Conservation (phyloP, 2,329 filamentous ascomycete genomes). For the Camptophora hylomeconis region DNA sequence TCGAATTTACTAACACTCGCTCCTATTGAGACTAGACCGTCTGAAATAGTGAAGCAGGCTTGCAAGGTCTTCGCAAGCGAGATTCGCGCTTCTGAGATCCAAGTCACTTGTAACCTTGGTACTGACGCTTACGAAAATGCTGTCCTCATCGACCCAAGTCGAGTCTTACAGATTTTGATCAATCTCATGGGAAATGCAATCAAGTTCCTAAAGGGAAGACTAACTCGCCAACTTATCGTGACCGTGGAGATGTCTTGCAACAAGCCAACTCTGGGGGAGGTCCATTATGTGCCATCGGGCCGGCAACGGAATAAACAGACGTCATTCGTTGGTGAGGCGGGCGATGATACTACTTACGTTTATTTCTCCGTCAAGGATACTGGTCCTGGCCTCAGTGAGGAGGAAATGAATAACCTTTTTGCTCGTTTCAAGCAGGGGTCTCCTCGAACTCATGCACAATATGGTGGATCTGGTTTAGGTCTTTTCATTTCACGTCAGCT, state of each 20-base stretch:
- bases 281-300: too few species aligned
- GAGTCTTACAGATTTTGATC: conserved; percentile 64
- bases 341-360: conserved; percentile 49
- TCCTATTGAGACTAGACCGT: conserved; percentile 39
- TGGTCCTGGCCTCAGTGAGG: conserved; percentile 56
- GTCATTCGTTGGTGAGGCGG: too few species aligned
- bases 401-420: conserved; percentile 62
- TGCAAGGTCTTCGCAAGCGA: conserved; percentile 63
- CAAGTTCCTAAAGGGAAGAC: conserved; percentile 57
- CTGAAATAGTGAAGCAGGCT: conserved; percentile 39
- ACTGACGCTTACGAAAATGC: background rate
- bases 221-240: conserved; percentile 33
- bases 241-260: conserved; percentile 34
- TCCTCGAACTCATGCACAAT: conserved; percentile 62
- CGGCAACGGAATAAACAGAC: too few species aligned
- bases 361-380: conserved; percentile 65
- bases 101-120: background rate
- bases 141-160: conserved; percentile 50
- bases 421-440: conserved; percentile 67
- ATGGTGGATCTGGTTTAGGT: conserved; percentile 65
- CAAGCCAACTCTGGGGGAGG: too few species aligned
- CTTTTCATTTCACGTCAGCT: conserved; percentile 66
- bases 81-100: conserved; percentile 41
- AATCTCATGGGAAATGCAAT: conserved; percentile 69
- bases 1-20: conserved; percentile 27